phyloP scores from a whole-genome alignment of 1,284 basidiomycete species.

The Puccinia triticina region DNA sequence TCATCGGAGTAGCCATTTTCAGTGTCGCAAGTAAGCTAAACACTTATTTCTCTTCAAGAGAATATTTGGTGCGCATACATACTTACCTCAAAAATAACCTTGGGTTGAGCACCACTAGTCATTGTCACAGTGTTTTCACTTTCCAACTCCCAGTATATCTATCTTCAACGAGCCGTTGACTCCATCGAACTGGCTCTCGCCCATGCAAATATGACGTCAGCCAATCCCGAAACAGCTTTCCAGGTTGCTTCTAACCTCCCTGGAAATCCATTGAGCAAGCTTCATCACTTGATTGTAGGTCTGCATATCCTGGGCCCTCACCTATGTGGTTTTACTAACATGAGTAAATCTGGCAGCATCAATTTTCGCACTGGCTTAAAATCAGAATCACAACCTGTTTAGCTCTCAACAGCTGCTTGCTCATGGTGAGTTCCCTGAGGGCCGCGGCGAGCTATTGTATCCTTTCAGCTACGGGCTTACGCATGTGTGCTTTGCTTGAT shows the following conservation, averaged over 20 bases:
- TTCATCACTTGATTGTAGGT: constrained; percentile 40
- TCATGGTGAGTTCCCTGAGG: constrained; percentile 22
- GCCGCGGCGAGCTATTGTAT: neutral
- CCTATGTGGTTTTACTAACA: neutral
- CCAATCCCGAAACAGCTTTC: constrained; percentile 11
- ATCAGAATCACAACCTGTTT: constrained; percentile 47
- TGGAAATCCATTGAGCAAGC: constrained; percentile 27
- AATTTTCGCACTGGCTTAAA: constrained; percentile 47
- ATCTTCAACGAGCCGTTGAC: constrained; percentile 37
- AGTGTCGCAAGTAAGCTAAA: constrained; percentile 41
- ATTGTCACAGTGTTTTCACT: constrained; percentile 45
- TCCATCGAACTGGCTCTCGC: constrained; percentile 30
- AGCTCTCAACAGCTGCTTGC: constrained; percentile 43
- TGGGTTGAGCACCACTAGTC: neutral
- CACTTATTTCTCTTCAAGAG: neutral
- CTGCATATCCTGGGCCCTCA: neutral
- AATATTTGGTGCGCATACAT: neutral
- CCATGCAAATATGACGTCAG: neutral
- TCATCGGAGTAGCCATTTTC: constrained; percentile 43
- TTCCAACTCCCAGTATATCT: constrained; percentile 31
- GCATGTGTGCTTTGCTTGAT: neutral
- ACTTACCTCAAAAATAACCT: neutral
- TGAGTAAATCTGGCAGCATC: constrained; percentile 7
- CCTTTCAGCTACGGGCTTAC: neutral
- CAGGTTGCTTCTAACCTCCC: constrained; percentile 38